Conservation (phyloP, 2,329 filamentous ascomycete genomes). For the Pseudocercospora eumusae region DNA sequence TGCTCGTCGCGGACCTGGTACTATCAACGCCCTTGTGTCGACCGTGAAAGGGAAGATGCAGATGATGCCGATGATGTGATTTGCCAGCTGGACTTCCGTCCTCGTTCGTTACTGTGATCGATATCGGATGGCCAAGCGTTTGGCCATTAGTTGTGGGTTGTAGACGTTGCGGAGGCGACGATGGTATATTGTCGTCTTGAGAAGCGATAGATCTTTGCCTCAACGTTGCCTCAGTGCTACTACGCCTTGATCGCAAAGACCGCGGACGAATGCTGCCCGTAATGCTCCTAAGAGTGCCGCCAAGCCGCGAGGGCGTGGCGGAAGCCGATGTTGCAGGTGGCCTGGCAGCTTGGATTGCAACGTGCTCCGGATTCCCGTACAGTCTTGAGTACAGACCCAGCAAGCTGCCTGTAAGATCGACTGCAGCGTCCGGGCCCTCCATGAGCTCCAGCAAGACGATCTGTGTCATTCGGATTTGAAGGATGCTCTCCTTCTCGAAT, state of each 20-base stretch:
- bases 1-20: slow-evolving; percentile 19
- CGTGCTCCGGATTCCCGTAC: slow-evolving; percentile 65
- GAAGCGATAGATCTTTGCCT: slow-evolving; percentile 25
- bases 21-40: slow-evolving; percentile 16
- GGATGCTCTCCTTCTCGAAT: slow-evolving; percentile 78
- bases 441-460: slow-evolving; percentile 78
- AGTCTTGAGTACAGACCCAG: slow-evolving; percentile 78
- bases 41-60: slow-evolving; percentile 40
- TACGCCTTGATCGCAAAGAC: slow-evolving; percentile 32
- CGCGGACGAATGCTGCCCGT: slow-evolving; percentile 68
- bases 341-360: slow-evolving; percentile 28
- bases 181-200: slow-evolving; percentile 29
- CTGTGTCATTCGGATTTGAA: slow-evolving; percentile 97
- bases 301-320: slow-evolving; percentile 31
- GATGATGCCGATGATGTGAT: slow-evolving; percentile 41
- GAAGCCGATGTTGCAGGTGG: slow-evolving; percentile 53
- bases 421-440: slow-evolving; percentile 80
- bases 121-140: slow-evolving; percentile 54
- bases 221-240: slow-evolving; percentile 46
- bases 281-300: slow-evolving; percentile 51
- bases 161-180: slow-evolving; percentile 13
- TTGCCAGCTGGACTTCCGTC: slow-evolving; percentile 43
- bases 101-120: slow-evolving; percentile 76
- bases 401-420: slow-evolving; percentile 85
- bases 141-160: slow-evolving; percentile 28